A percentile compares a stretch with the other conserved stretches of the same genome.
phyloP scores from a whole-genome alignment of 2,329 filamentous ascomycete species.

The Nemania sp. region DNA sequence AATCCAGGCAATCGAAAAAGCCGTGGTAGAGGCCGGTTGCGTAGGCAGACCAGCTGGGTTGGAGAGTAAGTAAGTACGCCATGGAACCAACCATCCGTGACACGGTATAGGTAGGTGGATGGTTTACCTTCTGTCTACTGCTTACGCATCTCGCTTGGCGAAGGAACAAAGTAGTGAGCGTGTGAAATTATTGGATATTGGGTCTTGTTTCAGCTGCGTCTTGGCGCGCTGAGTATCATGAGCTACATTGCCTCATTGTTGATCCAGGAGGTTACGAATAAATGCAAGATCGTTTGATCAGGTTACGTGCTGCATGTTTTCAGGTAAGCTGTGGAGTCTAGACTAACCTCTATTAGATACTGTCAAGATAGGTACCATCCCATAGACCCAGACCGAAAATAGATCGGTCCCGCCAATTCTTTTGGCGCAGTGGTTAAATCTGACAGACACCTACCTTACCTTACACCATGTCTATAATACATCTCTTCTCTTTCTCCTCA shows the following conservation, averaged over 20 bases:
- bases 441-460: too few relatives aligned
- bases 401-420: too few relatives aligned
- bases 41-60: background rate
- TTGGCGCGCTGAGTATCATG: background rate
- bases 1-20: background rate
- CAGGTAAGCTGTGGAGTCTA: background rate
- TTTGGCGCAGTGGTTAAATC: too few relatives aligned
- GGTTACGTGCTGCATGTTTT: background rate
- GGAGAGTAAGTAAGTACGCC: too few relatives aligned
- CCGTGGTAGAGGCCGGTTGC: background rate
- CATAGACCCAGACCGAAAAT: too few relatives aligned
- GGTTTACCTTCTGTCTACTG: background rate
- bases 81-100: background rate
- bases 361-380: too few relatives aligned
- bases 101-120: too few relatives aligned
- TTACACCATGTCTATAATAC: too few relatives aligned
- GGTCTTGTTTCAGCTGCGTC: background rate
- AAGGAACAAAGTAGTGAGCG: background rate
- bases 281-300: background rate
- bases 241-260: too few relatives aligned
- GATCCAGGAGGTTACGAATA: background rate
- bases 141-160: background rate
- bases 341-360: too few relatives aligned
- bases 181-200: background rate
- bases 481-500: too few relatives aligned